Percentiles rank a stretch among this genome's conserved stretches.
Conservation (phyloP, 108 stramenopile species). For the Nitzschia putrida region DNA sequence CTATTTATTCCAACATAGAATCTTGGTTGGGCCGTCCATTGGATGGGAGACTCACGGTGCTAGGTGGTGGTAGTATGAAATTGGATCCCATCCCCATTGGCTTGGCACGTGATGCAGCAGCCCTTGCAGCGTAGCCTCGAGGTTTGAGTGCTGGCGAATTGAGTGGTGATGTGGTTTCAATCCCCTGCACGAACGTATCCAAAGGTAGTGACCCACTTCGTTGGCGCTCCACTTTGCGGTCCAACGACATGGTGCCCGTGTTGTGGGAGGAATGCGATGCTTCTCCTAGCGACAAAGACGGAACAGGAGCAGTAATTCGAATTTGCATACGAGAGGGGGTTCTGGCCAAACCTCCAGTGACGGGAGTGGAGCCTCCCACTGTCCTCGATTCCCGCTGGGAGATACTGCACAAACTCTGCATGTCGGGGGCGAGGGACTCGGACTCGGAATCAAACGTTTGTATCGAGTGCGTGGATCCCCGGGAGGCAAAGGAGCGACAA, state of each 20-base stretch:
- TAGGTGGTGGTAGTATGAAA: too few species aligned
- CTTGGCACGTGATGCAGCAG: neutral
- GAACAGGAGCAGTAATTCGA: neutral
- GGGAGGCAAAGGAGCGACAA: neutral
- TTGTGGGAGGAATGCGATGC: neutral
- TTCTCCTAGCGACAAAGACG: neutral
- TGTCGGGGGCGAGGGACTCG: conserved; percentile 33
- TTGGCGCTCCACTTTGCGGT: neutral
- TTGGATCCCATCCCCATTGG: neutral
- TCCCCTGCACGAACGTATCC: neutral
- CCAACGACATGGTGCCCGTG: neutral
- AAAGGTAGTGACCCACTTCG: neutral
- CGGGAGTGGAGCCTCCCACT: neutral
- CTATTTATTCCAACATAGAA: too few species aligned
- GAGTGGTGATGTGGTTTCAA: neutral
- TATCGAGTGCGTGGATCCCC: conserved; percentile 11
- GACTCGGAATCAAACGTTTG: conserved; percentile 13
- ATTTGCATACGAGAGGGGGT: neutral
- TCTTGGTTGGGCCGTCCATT: too few species aligned
- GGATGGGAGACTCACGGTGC: too few species aligned
- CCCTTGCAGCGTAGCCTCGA: neutral
- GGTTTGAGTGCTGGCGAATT: neutral
- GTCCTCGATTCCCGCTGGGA: conserved; percentile 5
- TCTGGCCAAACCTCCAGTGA: neutral
- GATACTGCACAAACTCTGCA: conserved; percentile 30